Conservation (phyloP, 257 asterid genomes). For the Cordia subcordata region DNA sequence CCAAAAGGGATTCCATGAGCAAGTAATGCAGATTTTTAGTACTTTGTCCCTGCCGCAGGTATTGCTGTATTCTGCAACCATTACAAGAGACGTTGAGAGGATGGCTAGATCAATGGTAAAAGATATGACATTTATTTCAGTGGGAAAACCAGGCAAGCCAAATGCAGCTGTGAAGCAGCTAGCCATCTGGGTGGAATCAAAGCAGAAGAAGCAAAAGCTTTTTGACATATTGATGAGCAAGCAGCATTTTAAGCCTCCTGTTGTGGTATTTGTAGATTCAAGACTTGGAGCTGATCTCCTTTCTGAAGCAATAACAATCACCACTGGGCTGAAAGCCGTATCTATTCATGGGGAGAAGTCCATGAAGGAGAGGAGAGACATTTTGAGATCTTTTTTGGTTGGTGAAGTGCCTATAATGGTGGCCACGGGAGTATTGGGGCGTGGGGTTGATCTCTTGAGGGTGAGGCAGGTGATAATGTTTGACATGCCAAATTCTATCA, state of each 20-base stretch:
- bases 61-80: constrained; percentile 88
- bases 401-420: constrained; percentile 72
- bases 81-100: constrained; percentile 67
- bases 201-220: constrained; percentile 85
- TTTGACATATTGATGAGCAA: constrained; percentile 76
- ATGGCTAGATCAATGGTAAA: constrained; percentile 65
- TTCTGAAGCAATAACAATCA: constrained; percentile 60
- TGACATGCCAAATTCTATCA: constrained; percentile 86
- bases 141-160: constrained; percentile 74
- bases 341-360: constrained; percentile 88
- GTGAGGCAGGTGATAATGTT: constrained; percentile 87
- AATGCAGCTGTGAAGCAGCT: constrained; percentile 69
- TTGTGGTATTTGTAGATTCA: constrained; percentile 83
- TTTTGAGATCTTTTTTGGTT: constrained; percentile 60
- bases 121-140: constrained; percentile 44
- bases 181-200: constrained; percentile 89
- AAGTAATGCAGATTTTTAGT: constrained; percentile 72
- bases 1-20: constrained; percentile 79
- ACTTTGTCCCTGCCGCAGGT: constrained; percentile 85
- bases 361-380: constrained; percentile 89
- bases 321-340: constrained; percentile 60
- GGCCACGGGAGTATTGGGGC: constrained; percentile 90
- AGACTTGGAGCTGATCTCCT: constrained; percentile 90
- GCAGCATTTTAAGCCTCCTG: constrained; percentile 87
- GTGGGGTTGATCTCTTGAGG: constrained; percentile 70